Percentiles rank a stretch among this genome's conserved stretches.
Evolutionary conservation across 352 stramenopile genomes (phyloP).

Genomic region (Phytopythium delawarense): DNA sequence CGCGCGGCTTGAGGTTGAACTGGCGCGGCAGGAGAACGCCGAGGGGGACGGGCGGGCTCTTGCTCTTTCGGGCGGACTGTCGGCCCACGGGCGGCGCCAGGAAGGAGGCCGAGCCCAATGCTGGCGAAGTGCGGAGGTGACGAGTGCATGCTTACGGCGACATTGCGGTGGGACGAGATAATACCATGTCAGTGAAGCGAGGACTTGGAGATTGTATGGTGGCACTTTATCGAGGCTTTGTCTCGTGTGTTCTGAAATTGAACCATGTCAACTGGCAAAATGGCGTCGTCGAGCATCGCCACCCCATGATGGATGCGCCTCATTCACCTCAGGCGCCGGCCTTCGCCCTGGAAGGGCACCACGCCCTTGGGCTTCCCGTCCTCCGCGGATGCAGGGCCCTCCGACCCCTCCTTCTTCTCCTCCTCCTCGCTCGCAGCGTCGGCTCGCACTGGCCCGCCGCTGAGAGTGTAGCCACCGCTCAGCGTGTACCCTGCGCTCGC

Average conservation of each 20-base stretch:
- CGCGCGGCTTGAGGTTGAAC: conserved; percentile 1
- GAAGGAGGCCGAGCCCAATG: neutral
- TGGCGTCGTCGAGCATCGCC: neutral
- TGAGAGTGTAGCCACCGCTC: conserved; percentile 18
- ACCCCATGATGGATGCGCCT: too few relatives aligned
- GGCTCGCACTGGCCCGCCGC: conserved; percentile 20
- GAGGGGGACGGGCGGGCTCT: neutral
- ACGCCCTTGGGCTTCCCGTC: conserved; percentile 27
- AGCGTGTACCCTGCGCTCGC: conserved; percentile 12
- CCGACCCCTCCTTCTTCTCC: conserved; percentile 37
- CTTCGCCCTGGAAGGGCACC: conserved; percentile 65
- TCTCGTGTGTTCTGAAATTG: neutral
- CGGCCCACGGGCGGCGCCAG: neutral
- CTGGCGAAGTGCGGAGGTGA: neutral
- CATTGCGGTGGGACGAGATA: neutral
- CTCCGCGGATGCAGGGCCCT: conserved; percentile 19
- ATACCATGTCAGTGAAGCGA: neutral
- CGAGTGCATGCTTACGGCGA: conserved; percentile 4
- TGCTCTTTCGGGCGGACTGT: neutral
- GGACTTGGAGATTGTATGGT: neutral
- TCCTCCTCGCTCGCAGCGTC: conserved; percentile 22
- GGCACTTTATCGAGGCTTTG: neutral
- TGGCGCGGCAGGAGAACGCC: neutral
- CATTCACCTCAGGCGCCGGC: conserved; percentile 48
- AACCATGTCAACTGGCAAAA: neutral